Evolutionary conservation across 768 basidiomycete species (phyloP), one percentile per base, ranked within the genome.

Genomic region (Boletus rex-veris): DNA sequence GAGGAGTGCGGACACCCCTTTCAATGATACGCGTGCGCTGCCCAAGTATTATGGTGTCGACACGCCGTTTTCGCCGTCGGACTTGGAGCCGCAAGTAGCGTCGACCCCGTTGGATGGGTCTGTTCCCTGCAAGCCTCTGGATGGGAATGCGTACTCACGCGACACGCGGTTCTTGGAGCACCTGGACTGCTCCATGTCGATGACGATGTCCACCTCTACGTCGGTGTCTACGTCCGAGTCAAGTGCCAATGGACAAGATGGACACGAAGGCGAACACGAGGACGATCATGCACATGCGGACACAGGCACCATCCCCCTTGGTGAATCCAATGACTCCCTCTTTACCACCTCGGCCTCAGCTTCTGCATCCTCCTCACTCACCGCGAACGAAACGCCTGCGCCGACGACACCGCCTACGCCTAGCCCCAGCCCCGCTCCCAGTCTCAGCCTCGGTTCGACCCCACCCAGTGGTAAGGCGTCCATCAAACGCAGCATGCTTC

Each of bases 331-430:
- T 28, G 66, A 68, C 36, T 67, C 67, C 10, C 62, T 69, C 14
- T 71, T 71, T 44, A 57, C 64, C 36, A 52, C 66, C 4, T 68
- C 66, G 12, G 38, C 50, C 2, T 58, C 57, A 7, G 57, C 28
- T 10, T 58, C 58, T 36, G 57, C 43, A 5, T 42, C 58, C 5
- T 65, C 64, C 11, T 67, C 64, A 5, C n/a, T 64, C 21, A 57
- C 64, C 1, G 52, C 56, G 18, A 61, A 46, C 38, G 64, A 61
- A 5, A 64, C 60, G 3, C 45, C 62, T 8, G 59, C 58, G 1
- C 69, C 69, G 0, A 53, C 56, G 9, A 71, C 67, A 21, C 69
- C 69, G n/a, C 55, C 65, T 4, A 69, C 65, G 0, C 65, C 67
- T 5, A 45, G 40, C n/a, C 15, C 50, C 18, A 64, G 52, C 16